Base-by-base conservation (phyloP, 345 rosid species). In the Citrus reticulata region DNA sequence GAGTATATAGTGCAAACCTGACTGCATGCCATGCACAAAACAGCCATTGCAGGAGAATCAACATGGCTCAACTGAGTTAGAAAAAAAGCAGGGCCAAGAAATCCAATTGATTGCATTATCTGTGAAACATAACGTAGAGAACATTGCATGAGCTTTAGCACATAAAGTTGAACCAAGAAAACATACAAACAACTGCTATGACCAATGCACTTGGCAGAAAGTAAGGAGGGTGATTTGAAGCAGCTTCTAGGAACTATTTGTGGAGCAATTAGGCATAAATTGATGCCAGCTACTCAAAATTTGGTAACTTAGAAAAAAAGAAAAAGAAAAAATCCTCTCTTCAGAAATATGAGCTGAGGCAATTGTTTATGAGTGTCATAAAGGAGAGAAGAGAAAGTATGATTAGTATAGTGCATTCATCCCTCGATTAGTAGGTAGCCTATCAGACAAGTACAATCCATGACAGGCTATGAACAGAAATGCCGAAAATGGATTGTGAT, bases 101-200 rank as follows among this genome's bases (percentile, higher is more conserved):
- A 95, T 81, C 99, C 99, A 80, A 93, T 85, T 71, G 97, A 75
- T 91, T 95, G 98, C 98, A 95, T 95, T 71, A 95, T 89, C 99
- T 95, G 93, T 76, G 35, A 67, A 17, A 70, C 3, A 70, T 35
- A 63, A 42, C 24, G 65, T 17, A 37, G 73, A 58, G 42, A 42
- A 77, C 39, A 34, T n/a, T 78, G 29, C 17, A 29, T 76, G 49
- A 77, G 70, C 37, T 55, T 46, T 55, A 32, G 63, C 13, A 34
- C 46, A 37, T 19, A 35, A 2, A 10, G 25, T 76, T 76, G 20
- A 79, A 68, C 32, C 54, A 35, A 22, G 64, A 68, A 39, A 78
- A 74, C 42, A 39, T 7, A 30, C 49, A 10, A 39, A 22, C 46
- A 25, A 16, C 72, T 73, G 57, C 17, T 24, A 11, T 70, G 71